Evolutionary conservation across 371 early-diverging fungal genomes (phyloP), one percentile per base, ranked within the genome.

Genomic region (Mucor circinelloides): DNA sequence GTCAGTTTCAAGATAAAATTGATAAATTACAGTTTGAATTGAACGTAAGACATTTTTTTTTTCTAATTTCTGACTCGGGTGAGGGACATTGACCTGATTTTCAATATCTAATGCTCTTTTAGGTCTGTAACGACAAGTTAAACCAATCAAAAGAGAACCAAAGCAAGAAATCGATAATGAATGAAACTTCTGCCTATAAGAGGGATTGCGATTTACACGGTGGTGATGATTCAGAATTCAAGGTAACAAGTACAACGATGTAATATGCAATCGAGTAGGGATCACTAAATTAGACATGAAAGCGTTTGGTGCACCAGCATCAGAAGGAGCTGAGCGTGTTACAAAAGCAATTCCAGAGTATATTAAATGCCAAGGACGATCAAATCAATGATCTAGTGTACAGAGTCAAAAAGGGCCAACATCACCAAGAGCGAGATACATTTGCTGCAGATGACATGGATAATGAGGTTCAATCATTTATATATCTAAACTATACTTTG

Each of bases 321-420:
- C 71, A 78, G 31, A 71, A 78, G 42, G 79, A 78, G 52, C 46
- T 81, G 38, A 69, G 69, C 31, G 62, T 73, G 6, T 62, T 78
- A 32, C 79, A 79, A 15, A 64, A 72, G 9, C 79, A 76, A 15
- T 79, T 73, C 27, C 80, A 84, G 58, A 71, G 74, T n/a, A 38
- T 81, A 25, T 69, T 84, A n/a, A 78, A 80, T 42, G 55, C 72
- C 32, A 84, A 84, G 61, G 82, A 79, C 17, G 69, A 75, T 58
- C 77, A 82, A 28, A 58, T 82, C 15, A 68, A 70, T 13, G 76
- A 79, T 12, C 62, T 73, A 23, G 70, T 70, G 6, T 73, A 77
- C 19, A 69, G 72, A 42, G 55, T 73, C 8, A 67, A 71, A 31
- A 66, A 68, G 6, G 40, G 70, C 8, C 34, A 68, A 60, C 38